These are phyloP conservation scores for Carex parvula DNA, from an alignment of 176 grass and related monocot genomes.

Conservation along the genomic window DNA sequence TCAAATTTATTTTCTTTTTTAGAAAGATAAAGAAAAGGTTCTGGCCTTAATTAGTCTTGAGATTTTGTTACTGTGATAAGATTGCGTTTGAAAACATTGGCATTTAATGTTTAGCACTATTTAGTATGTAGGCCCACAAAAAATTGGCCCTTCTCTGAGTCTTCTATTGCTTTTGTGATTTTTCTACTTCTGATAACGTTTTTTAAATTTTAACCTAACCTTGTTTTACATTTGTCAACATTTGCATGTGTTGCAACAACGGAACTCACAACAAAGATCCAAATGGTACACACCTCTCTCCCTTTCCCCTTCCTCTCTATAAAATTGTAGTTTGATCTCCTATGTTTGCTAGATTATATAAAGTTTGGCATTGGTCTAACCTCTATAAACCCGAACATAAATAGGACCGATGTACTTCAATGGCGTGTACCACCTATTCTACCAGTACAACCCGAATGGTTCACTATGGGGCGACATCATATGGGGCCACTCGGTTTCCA, in stretches of 20 bases:
- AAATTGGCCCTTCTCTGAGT: background rate
- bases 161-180: conserved; percentile 17
- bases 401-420: conserved; percentile 95
- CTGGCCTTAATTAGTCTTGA: background rate
- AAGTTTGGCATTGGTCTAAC: background rate
- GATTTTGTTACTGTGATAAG: background rate
- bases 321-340: conserved; percentile 5
- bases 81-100: background rate
- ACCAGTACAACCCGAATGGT: conserved; percentile 80
- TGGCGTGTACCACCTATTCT: conserved; percentile 87
- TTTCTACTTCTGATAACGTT: background rate
- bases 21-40: background rate
- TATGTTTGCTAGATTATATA: background rate
- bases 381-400: background rate
- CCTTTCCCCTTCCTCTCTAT: background rate
- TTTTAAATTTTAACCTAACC: conserved; percentile 25
- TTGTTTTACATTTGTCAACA: conserved; percentile 16
- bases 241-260: conserved; percentile 8
- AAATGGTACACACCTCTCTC: conserved; percentile 54
- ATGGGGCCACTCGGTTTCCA: conserved; percentile 76
- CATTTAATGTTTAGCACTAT: background rate
- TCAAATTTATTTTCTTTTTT: conserved; percentile 14
- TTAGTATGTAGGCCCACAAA: background rate
- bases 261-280: conserved; percentile 54
- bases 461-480: conserved; percentile 61